phyloP scores from a whole-genome alignment of 2,329 filamentous ascomycete species.

The Paraphaeosphaeria sporulosa region DNA sequence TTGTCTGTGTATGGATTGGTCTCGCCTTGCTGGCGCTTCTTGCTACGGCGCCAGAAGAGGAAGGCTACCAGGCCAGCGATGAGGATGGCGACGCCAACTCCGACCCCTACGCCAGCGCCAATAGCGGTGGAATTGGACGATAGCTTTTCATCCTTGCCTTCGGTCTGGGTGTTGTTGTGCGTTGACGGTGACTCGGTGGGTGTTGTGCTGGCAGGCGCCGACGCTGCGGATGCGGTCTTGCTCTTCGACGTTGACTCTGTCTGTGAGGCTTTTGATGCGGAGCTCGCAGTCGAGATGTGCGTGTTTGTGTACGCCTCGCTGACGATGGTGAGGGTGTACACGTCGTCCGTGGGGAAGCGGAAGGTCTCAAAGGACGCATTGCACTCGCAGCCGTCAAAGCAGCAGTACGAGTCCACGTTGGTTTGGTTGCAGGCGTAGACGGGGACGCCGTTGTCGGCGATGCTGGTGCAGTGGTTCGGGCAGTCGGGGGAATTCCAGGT shows the following conservation, averaged over 20 bases:
- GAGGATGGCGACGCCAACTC: constrained; percentile 17
- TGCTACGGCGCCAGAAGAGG: constrained; percentile 21
- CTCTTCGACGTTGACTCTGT: not conserved
- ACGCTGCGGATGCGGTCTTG: not conserved
- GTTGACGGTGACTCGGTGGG: not conserved
- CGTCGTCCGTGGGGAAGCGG: constrained; percentile 23
- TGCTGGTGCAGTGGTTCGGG: constrained; percentile 32
- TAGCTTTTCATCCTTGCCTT: not conserved
- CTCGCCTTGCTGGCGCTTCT: constrained; percentile 3
- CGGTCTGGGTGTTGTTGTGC: constrained; percentile 5
- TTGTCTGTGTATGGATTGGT: not conserved
- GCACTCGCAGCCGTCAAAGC: constrained; percentile 37
- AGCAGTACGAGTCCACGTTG: constrained; percentile 35
- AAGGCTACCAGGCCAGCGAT: constrained; percentile 18
- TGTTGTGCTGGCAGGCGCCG: not conserved
- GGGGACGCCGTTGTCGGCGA: constrained; percentile 31
- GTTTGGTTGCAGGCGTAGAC: constrained; percentile 39
- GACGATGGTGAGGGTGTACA: constrained; percentile 38
- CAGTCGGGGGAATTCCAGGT: constrained; percentile 35
- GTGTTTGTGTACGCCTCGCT: constrained; percentile 34
- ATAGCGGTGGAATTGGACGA: constrained; percentile 18
- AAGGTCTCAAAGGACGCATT: constrained; percentile 30
- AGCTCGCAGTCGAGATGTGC: constrained; percentile 11
- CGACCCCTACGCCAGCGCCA: constrained; percentile 25
- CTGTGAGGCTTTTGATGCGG: not conserved